Base-by-base conservation (phyloP, 164 flowering plant genomes). In the Annona cherimola region DNA sequence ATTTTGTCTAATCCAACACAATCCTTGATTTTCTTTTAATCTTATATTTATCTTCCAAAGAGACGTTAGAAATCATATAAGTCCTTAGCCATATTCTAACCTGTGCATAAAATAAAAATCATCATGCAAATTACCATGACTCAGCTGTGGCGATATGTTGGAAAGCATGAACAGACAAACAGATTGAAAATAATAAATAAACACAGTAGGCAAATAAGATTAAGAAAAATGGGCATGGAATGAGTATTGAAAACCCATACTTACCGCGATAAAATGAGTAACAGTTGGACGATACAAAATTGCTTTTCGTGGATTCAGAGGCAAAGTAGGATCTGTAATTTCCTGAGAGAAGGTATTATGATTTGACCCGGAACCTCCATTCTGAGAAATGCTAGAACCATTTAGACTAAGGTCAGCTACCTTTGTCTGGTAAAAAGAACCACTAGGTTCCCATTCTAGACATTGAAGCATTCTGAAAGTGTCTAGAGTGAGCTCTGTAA, bases 391-490 rank as follows among this genome's bases (percentile, higher is more conserved):
- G 75, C 77, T 81, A 69, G 72, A 6, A 70, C 71, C 73, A 71
- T 59, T 59, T 19, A 73, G 84, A 77, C 78, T 69, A 35, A 77
- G 26, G 42, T 68, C 50, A 73, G 59, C 46, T 42, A 26, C 78
- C 69, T 62, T 80, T 78, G 84, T 45, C 77, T 82, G 86, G 80
- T 87, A 91, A 71, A 94, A 89, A 63, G 90, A 84, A 67, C 98
- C 98, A 78, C 93, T 86, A 45, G 98, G 96, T 81, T 94, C 98
- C 98, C 98, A 91, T 77, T 94, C 97, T 67, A 94, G 84, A 77
- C 89, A 87, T 63, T 94, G 98, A 78, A 91, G 90, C 96, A 94
- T 91, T 81, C 98, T 83, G 74, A 88, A 94, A 63, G 88, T 81
- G 78, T 94, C 94, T 61, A 92, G 71, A 61, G 90, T 90, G 79